Base-by-base conservation (phyloP, 1,284 basidiomycete genomes). In the Amylostereum areolatum region DNA sequence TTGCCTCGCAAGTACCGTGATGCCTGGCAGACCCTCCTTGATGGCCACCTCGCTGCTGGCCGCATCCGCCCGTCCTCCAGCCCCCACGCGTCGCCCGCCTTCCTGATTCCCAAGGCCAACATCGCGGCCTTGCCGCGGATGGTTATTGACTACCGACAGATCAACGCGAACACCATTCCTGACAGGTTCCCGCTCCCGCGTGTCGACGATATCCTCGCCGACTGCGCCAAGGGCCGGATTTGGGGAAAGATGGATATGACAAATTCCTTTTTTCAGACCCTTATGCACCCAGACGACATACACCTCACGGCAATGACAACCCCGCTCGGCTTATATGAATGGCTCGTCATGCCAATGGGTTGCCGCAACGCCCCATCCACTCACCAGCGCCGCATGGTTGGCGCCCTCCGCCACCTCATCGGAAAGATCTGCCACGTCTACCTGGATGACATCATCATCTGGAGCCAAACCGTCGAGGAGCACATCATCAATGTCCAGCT, bases 101-200 rank as follows among this genome's bases (percentile, higher is more conserved):
- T 72, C 51, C 48, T 72, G 3, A 61, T 70, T 2, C 69, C 70
- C 0, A 75, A 75, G 47, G 35, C 61, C 0, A 69, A 73, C 48
- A 62, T 61, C 0, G 56, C 51, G 1, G 68, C 52, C 0, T 35
- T 65, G 0, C 69, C 70, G 0, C 57, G 66, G n/a, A n/a, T 61
- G 0, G 52, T 71, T 3, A 61, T 71, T 7, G 62, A 63, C 0
- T 66, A 63, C 32, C 53, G 62, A 3, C 59, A 61, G 37, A 57
- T 69, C 1, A 71, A 71, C 50, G 58, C 50, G 1, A 40, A 59
- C 3, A 65, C 63, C 8, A 62, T 69, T 1, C 60, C 66, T 0
- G 70, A 74, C 51, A 66, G 73, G 52, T 74, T 69, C 52, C 71
- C 69, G 0, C 57, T 75, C 11, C 71, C 71, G 0, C 47, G 61